These are phyloP conservation scores for Aspergillus cavernicola DNA, from an alignment of 495 filamentous ascomycete genomes.

Conservation along the genomic window DNA sequence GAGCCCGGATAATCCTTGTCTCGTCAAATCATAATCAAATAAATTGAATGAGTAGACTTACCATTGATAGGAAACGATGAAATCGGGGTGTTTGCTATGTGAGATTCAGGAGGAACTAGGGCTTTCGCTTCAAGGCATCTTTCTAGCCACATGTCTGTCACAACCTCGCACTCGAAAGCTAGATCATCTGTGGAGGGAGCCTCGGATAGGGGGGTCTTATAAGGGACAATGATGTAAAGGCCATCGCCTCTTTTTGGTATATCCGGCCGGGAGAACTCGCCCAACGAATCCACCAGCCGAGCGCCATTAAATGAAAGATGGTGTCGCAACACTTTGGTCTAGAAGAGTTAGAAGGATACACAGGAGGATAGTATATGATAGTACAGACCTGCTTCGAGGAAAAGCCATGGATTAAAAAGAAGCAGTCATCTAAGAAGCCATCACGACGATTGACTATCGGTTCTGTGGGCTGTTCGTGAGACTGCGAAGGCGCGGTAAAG, in stretches of 20 bases:
- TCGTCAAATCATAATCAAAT: conserved; percentile 15
- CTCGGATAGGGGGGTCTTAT: conserved; percentile 36
- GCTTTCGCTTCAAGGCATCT: conserved; percentile 71
- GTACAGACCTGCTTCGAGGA: conserved; percentile 46
- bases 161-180: conserved; percentile 47
- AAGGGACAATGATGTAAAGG: conserved; percentile 54
- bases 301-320: conserved; percentile 55
- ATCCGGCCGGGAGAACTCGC: conserved; percentile 35
- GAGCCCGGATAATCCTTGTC: conserved; percentile 57
- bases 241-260: conserved; percentile 40
- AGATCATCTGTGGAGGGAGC: conserved; percentile 40
- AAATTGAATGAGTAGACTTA: conserved; percentile 23
- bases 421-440: conserved; percentile 38
- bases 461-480: conserved; percentile 18
- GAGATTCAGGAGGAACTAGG: conserved; percentile 63
- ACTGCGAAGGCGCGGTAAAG: conserved; percentile 25
- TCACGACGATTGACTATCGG: conserved; percentile 11
- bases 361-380: background rate
- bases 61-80: conserved; percentile 61
- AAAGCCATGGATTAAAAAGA: conserved; percentile 68
- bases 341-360: conserved; percentile 15
- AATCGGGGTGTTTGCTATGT: conserved; percentile 74
- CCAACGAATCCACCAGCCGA: conserved; percentile 38
- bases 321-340: conserved; percentile 45
- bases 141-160: conserved; percentile 94